Conservation (phyloP, 2,329 filamentous ascomycete genomes). For the Hymenoscyphus albidus region DNA sequence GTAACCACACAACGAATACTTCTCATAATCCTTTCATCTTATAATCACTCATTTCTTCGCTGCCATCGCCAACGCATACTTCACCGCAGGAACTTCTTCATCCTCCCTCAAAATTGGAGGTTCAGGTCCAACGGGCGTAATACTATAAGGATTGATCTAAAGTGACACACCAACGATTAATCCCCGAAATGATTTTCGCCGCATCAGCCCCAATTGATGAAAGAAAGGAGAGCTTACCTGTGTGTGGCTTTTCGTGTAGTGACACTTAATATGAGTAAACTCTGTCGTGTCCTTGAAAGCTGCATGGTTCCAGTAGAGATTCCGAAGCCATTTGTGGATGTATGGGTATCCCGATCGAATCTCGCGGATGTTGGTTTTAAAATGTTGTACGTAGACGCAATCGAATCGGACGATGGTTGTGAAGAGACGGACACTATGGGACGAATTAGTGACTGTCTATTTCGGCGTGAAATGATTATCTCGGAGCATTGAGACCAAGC, state of each 20-base stretch:
- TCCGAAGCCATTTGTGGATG: conserved; percentile 62
- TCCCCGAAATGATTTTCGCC: conserved; percentile 37
- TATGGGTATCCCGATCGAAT: conserved; percentile 50
- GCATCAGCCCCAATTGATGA: conserved; percentile 25
- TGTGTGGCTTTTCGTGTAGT: conserved; percentile 82
- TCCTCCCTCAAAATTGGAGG: conserved; percentile 76
- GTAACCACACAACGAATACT: background rate
- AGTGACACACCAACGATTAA: background rate
- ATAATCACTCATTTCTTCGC: conserved; percentile 22
- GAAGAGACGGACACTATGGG: conserved; percentile 58
- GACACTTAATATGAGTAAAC: conserved; percentile 61
- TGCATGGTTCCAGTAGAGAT: conserved; percentile 63
- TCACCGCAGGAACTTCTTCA: conserved; percentile 67
- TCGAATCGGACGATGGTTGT: conserved; percentile 65
- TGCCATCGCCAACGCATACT: conserved; percentile 27
- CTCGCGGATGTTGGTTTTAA: conserved; percentile 61
- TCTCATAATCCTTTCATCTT: background rate
- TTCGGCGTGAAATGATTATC: background rate
- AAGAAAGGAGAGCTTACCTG: conserved; percentile 33
- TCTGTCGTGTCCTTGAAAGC: conserved; percentile 50
- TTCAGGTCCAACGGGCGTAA: conserved; percentile 81
- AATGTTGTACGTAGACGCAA: conserved; percentile 76
- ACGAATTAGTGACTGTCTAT: background rate
- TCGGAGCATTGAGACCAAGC: too few relatives aligned
- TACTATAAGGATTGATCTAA: conserved; percentile 64